Evolutionary conservation across 352 stramenopile genomes (phyloP).

Genomic region (Pythium scleroteichum): DNA sequence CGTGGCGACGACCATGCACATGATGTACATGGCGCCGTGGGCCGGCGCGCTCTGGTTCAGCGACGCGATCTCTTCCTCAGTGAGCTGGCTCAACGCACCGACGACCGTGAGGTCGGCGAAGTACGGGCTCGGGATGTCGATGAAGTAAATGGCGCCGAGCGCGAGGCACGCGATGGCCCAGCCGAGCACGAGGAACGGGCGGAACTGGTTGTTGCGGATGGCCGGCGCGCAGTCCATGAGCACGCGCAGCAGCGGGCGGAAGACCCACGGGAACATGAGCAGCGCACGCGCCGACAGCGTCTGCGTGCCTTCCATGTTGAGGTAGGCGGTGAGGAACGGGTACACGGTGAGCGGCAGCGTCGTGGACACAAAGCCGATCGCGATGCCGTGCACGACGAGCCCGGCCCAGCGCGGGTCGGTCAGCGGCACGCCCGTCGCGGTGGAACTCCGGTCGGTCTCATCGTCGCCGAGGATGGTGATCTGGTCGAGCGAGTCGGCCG

Average conservation of each 20-base stretch:
- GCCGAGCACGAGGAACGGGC: slow-evolving; percentile 38
- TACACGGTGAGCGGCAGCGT: slow-evolving; percentile 18
- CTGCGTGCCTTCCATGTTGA: slow-evolving; percentile 66
- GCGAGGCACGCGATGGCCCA: slow-evolving; percentile 36
- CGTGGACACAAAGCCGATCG: slow-evolving; percentile 47
- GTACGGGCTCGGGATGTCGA: slow-evolving; percentile 41
- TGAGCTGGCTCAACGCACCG: slow-evolving; percentile 26
- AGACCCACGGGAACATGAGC: slow-evolving; percentile 45
- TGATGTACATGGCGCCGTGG: slow-evolving; percentile 46
- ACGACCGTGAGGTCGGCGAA: slow-evolving; percentile 38
- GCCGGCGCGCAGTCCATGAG: slow-evolving; percentile 36
- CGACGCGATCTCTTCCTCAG: slow-evolving; percentile 21
- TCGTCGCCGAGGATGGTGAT: too few relatives aligned
- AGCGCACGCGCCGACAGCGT: slow-evolving; percentile 45
- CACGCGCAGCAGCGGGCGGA: slow-evolving; percentile 47
- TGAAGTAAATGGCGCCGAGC: slow-evolving; percentile 35
- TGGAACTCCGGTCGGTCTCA: too few relatives aligned
- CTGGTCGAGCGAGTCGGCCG: too few relatives aligned
- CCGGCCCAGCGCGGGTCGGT: slow-evolving; percentile 44
- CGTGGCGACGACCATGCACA: slow-evolving; percentile 65
- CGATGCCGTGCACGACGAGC: slow-evolving; percentile 47
- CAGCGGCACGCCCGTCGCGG: neutral
- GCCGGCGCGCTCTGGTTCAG: slow-evolving; percentile 44
- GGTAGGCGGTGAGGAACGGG: slow-evolving; percentile 55
- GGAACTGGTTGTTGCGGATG: slow-evolving; percentile 20